Percentiles rank a stretch among this genome's conserved stretches.
Evolutionary conservation across 2,329 filamentous ascomycete genomes (phyloP).

Genomic region (Orbilia blumenaviensis): DNA sequence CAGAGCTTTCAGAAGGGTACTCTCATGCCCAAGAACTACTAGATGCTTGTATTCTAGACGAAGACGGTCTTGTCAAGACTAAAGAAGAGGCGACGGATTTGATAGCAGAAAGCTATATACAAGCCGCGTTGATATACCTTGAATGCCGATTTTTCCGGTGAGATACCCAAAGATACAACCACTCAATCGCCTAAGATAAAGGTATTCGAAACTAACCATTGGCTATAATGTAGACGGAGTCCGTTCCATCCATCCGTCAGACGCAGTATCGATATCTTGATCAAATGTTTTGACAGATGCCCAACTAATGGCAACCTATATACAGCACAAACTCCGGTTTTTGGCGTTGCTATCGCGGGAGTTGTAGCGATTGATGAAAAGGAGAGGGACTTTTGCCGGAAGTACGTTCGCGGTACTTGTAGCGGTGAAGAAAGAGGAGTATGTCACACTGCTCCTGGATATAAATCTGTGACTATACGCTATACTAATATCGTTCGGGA

Average conservation of each 20-base stretch:
- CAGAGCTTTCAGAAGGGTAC: background rate
- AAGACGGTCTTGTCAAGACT: background rate
- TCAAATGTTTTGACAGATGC: conserved; percentile 3
- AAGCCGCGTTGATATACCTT: background rate
- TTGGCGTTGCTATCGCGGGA: background rate
- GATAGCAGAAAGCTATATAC: background rate
- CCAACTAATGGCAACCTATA: conserved; percentile 1
- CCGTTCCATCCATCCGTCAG: background rate
- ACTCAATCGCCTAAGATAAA: too few relatives aligned
- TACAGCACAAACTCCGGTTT: background rate
- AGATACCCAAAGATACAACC: too few relatives aligned
- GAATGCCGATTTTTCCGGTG: conserved; percentile 7
- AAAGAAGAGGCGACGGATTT: background rate
- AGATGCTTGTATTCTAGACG: background rate
- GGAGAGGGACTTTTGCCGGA: background rate
- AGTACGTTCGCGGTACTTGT: background rate
- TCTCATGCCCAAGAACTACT: background rate
- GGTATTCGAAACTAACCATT: too few relatives aligned
- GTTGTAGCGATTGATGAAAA: background rate
- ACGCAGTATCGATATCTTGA: background rate
- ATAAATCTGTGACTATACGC: background rate
- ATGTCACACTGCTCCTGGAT: background rate
- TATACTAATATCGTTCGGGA: background rate
- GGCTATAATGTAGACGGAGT: too few relatives aligned
- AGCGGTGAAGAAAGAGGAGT: background rate